phyloP scores from a whole-genome alignment of 2,329 filamentous ascomycete species.

The Chaetomiaceae sp. region DNA sequence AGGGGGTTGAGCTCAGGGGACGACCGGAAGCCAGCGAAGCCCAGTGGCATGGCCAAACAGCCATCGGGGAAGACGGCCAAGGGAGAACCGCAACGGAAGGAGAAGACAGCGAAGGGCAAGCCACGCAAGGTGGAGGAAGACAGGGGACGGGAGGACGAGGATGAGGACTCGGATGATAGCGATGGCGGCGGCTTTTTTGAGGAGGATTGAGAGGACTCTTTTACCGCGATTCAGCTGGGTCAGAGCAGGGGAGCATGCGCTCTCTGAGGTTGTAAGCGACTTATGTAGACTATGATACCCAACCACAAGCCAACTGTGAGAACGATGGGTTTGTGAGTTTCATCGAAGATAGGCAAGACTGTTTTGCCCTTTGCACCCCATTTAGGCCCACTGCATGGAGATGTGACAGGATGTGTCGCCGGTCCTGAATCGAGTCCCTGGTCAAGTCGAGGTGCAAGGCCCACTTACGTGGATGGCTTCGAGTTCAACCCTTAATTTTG shows the following conservation, averaged over 20 bases:
- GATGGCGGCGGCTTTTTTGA: constrained; percentile 59
- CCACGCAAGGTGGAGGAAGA: constrained; percentile 1
- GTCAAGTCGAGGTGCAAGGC: too few species aligned
- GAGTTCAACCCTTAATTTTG: too few species aligned
- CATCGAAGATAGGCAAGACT: too few species aligned
- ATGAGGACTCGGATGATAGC: constrained; percentile 26
- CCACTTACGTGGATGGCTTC: too few species aligned
- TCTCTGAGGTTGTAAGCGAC: background rate
- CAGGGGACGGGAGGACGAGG: background rate
- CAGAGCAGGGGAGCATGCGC: background rate
- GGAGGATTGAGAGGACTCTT: constrained; percentile 21
- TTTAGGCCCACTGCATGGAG: too few species aligned
- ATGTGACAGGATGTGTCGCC: too few species aligned
- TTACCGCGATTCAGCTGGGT: background rate
- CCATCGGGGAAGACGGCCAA: constrained; percentile 10
- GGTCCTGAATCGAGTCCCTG: too few species aligned
- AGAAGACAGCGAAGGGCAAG: background rate
- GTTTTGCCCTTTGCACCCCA: too few species aligned
- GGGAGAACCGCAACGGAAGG: background rate
- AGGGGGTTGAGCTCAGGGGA: constrained; percentile 14
- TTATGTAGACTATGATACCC: constrained; percentile 23
- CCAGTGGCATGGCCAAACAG: background rate
- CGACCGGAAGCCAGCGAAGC: background rate
- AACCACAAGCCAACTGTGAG: background rate
- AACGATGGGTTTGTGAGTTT: background rate